Evolutionary conservation across 2,329 filamentous ascomycete species (phyloP).

Genomic region (Fusarium sp.): DNA sequence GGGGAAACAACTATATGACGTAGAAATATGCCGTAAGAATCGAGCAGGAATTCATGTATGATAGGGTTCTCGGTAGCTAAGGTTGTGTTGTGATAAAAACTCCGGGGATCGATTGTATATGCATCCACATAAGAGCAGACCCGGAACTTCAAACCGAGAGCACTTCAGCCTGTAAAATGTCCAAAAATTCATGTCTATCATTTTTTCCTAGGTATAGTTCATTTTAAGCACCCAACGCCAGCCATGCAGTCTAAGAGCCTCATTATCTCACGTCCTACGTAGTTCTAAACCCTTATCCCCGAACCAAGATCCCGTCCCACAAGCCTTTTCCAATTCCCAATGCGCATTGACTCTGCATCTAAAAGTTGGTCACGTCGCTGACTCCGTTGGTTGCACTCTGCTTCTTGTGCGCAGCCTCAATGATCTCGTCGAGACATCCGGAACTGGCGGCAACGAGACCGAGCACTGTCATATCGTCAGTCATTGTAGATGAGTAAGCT

Average conservation of each 20-base stretch:
- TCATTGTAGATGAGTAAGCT: neutral
- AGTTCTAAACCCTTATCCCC: constrained; percentile 27
- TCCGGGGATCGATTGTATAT: too few relatives aligned
- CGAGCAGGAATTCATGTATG: too few relatives aligned
- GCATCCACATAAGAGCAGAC: neutral
- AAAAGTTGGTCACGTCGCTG: constrained; percentile 30
- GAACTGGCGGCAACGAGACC: constrained; percentile 67
- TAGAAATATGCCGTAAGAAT: too few relatives aligned
- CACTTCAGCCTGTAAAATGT: constrained; percentile 26
- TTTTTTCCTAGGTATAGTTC: constrained; percentile 35
- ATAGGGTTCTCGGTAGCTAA: too few relatives aligned
- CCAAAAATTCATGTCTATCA: constrained; percentile 36
- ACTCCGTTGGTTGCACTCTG: constrained; percentile 24
- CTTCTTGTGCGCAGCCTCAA: constrained; percentile 34
- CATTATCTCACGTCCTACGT: constrained; percentile 36
- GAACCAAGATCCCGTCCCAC: constrained; percentile 14
- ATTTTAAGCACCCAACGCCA: constrained; percentile 38
- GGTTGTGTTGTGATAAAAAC: too few relatives aligned
- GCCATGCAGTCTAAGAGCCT: constrained; percentile 38
- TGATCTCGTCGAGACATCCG: constrained; percentile 69
- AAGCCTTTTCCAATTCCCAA: neutral
- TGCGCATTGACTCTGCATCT: neutral
- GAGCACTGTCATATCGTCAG: constrained; percentile 62
- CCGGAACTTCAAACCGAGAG: constrained; percentile 29
- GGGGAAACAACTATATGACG: too few relatives aligned